Evolutionary conservation across 805 yeast species (phyloP), one percentile per base, ranked within the genome.

Genomic region (Isabelozyma rhagii): DNA sequence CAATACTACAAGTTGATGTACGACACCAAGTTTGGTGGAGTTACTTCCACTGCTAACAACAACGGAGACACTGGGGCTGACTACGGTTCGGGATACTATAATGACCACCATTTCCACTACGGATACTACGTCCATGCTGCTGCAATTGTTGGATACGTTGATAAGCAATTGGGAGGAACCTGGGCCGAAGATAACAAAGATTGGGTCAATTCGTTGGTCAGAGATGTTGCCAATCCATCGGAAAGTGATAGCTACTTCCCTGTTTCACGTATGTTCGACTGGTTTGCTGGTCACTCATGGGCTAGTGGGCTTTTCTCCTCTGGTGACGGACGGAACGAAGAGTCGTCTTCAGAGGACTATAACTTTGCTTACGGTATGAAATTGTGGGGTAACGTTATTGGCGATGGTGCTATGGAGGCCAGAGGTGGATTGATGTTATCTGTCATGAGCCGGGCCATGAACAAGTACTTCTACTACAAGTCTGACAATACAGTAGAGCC

Each of bases 41-140:
- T 83, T 11, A 78, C 84, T n/a, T 77, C 85, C 1, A 68, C 79
- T 39, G 79, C 78, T 8, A 65, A 76, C 18, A 72, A 73, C 53
- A 52, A 61, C 46, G 80, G 80, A 49, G 78, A 77, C 50, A 56
- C 72, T 27, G 69, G 71, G 36, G 75, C 74, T 39, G 86, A 83
- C 59, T 89, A 77, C 63, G 96, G 96, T 44, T 79, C 85, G 63
- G 80, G 87, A 21, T 86, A 80, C 63, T 89, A 88, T 68, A 88
- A 89, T 57, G 96, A 89, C 60, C 96, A 89, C 59, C 94, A 89
- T 62, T 89, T 88, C 78, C 96, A 89, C 64, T 89, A 86, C 60
- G 94, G 94, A 9, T 89, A 88, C 66, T 85, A 83, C 56, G 77
- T 89, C 44, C 92, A 88, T 62, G 87, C 96, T 1, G 96, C 96